Evolutionary conservation across 2,329 filamentous ascomycete genomes (phyloP), one percentile per base, ranked within the genome.

Genomic region (Trichoderma endophyticum): DNA sequence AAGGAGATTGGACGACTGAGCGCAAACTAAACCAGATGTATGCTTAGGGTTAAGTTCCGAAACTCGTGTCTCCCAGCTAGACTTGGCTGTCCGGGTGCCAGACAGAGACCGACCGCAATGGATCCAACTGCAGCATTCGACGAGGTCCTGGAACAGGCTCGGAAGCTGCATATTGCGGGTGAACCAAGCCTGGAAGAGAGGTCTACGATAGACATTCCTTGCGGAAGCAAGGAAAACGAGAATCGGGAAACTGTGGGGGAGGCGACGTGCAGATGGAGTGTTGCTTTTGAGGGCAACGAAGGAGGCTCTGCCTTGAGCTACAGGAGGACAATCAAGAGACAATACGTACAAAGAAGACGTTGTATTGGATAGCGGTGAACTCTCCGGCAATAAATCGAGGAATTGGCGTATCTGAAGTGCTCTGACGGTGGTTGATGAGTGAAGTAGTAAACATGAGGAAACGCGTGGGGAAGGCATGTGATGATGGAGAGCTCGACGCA

Each of bases 1-100:
- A 89, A 86, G 87, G 84, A 85, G 84, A 83, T 87, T 84, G 87
- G 83, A 90, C 90, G 90, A 92, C 91, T 88, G 84, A 86, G 86
- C 89, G 89, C 90, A 92, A 94, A 87, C 92, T 93, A 74, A 77
- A 89, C 93, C 92, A 92, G 90, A 85, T 82, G 80, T 84, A 83
- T 85, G 85, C 88, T 92, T 97, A 97, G 95, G 95, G 95, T 97
- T 97, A 97, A 95, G 93, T 95, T 95, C 93, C 93, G 90, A 91
- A 83, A 85, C 83, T 85, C 85, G 86, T 89, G 14, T 91, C 88
- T 87, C 88, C 83, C 84, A 78, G 80, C 75, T 75, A 70, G 75
- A 78, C 82, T 81, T 83, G 83, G 81, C 82, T 80, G 79, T 80
- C 79, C 74, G 79, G 66, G 77, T 77, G 78, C 78, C 78, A 75